Conservation (phyloP, 2,329 filamentous ascomycete species). For the Trichoderma afroharzianum region DNA sequence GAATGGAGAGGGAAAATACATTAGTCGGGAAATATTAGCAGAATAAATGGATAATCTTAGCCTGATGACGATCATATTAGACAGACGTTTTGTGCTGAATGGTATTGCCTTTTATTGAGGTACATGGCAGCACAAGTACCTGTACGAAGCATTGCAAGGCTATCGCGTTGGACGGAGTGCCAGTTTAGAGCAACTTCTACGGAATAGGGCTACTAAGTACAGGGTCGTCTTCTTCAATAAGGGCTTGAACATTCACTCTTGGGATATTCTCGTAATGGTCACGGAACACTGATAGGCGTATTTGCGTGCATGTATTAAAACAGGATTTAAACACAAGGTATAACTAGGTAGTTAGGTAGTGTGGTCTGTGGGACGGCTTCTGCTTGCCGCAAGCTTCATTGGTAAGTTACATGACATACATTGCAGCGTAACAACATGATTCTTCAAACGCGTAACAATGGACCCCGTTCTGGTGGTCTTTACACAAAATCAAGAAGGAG, state of each 20-base stretch:
- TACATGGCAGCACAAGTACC: not conserved
- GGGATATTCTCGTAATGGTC: not conserved
- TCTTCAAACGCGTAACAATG: constrained; percentile 10
- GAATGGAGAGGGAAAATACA: not conserved
- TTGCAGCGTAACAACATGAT: constrained; percentile 11
- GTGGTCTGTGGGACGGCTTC: constrained; percentile 1
- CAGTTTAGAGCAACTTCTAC: not conserved
- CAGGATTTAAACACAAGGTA: not conserved
- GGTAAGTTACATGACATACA: constrained; percentile 14
- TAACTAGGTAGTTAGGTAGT: not conserved
- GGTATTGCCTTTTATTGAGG: not conserved
- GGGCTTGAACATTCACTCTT: not conserved
- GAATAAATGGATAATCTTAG: not conserved
- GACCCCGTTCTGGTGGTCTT: constrained; percentile 3
- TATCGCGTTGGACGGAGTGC: not conserved
- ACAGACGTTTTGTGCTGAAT: not conserved
- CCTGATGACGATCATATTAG: not conserved
- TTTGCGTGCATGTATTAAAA: not conserved
- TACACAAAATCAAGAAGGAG: not conserved
- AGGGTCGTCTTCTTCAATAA: not conserved
- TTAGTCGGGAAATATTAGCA: not conserved
- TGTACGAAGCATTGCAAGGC: not conserved
- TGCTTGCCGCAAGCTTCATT: not conserved
- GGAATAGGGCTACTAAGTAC: not conserved
- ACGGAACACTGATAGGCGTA: not conserved